These are phyloP conservation scores for Aegilops tauschii DNA, from an alignment of 176 grass and related monocot species.

Conservation along the genomic window DNA sequence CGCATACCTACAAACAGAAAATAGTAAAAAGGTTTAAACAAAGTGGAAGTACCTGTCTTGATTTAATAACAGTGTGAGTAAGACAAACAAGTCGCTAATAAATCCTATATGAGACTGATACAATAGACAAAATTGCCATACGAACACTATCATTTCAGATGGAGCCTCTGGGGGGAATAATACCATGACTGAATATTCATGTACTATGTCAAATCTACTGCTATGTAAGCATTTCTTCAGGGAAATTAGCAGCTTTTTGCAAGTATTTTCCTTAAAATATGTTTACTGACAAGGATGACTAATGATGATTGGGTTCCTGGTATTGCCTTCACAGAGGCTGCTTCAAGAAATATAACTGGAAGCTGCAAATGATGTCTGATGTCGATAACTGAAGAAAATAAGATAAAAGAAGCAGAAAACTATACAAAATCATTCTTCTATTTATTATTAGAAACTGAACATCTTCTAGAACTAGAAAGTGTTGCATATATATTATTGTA, in stretches of 20 bases:
- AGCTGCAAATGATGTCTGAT: neutral
- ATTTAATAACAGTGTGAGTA: neutral
- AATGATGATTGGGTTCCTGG: neutral
- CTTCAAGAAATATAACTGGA: neutral
- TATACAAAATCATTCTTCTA: neutral
- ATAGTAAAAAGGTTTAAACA: constrained; percentile 8
- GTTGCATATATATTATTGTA: neutral
- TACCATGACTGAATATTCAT: neutral
- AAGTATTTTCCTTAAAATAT: neutral
- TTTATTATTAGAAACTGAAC: neutral
- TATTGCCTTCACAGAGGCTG: neutral
- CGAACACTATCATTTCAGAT: constrained; percentile 1
- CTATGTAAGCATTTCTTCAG: constrained; percentile 5
- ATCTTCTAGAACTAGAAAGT: neutral
- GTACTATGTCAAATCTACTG: neutral
- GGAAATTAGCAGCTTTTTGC: neutral
- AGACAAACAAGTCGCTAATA: constrained; percentile 4
- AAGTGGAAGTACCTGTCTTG: neutral
- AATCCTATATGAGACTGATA: neutral
- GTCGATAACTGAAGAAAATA: neutral
- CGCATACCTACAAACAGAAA: constrained; percentile 65
- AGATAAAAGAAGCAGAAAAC: neutral
- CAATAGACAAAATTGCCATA: neutral
- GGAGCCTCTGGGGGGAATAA: neutral
- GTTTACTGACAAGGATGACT: neutral